Evolutionary conservation across 148 eudicot species (phyloP).

Genomic region (Rhododendron kiyosumense): DNA sequence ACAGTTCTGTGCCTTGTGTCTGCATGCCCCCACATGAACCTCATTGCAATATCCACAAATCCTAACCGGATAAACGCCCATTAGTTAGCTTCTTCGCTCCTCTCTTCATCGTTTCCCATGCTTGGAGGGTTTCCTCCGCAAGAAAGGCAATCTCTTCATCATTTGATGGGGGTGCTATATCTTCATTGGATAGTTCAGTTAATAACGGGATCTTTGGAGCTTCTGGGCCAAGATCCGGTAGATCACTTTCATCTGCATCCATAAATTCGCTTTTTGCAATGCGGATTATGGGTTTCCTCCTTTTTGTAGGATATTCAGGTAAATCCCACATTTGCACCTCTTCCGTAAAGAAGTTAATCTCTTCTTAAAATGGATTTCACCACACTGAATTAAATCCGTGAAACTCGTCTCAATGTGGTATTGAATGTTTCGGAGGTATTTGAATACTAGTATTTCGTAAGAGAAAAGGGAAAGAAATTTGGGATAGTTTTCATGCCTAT

Average conservation of each 20-base stretch:
- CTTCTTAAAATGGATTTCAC: too few species aligned
- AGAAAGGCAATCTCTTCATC: conserved; percentile 55
- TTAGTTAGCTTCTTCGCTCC: conserved; percentile 81
- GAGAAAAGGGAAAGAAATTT: too few species aligned
- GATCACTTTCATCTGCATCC: conserved; percentile 90
- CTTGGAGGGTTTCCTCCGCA: conserved; percentile 82
- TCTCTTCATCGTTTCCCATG: conserved; percentile 82
- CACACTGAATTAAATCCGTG: too few species aligned
- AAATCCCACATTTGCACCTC: conserved; percentile 12
- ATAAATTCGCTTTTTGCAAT: conserved; percentile 72
- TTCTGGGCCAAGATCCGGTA: conserved; percentile 74
- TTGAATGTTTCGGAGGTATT: too few species aligned
- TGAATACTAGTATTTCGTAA: too few species aligned
- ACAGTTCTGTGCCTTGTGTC: conserved; percentile 93
- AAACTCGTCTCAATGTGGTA: too few species aligned
- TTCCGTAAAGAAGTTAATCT: too few species aligned
- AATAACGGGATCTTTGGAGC: conserved; percentile 39
- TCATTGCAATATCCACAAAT: conserved; percentile 96
- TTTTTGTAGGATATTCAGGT: conserved; percentile 71
- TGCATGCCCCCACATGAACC: conserved; percentile 75
- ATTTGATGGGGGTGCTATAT: conserved; percentile 37
- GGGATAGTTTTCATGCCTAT: too few species aligned
- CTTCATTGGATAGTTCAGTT: conserved; percentile 46
- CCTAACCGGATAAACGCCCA: conserved; percentile 86
- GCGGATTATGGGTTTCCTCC: conserved; percentile 77